Evolutionary conservation across 1,139 yeast genomes (phyloP).

Genomic region (Suhomyces maxii): DNA sequence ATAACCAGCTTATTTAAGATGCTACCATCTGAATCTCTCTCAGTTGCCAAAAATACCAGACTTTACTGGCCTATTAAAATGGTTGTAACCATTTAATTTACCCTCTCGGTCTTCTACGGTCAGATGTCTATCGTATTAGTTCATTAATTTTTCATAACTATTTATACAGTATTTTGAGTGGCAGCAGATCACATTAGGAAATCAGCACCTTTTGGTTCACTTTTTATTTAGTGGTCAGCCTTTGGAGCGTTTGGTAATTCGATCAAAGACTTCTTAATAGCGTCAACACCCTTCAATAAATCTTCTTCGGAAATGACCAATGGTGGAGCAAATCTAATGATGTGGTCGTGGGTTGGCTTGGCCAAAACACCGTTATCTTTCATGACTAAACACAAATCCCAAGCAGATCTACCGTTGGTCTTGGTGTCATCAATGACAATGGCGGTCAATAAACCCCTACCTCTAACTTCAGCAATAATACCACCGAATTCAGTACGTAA

Average conservation of each 20-base stretch:
- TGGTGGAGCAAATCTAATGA: constrained; percentile 96
- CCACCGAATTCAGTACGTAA: constrained; percentile 65
- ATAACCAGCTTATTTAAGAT: too few species aligned
- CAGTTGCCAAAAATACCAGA: too few species aligned
- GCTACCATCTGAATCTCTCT: too few species aligned
- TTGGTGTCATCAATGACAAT: constrained; percentile 84
- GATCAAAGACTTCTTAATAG: constrained; percentile 62
- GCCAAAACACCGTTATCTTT: constrained; percentile 88
- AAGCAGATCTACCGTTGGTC: constrained; percentile 89
- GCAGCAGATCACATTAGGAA: too few species aligned
- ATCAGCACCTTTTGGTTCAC: neutral
- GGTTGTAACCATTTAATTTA: too few species aligned
- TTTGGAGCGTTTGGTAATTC: constrained; percentile 58
- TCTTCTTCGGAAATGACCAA: constrained; percentile 88
- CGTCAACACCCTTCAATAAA: constrained; percentile 73
- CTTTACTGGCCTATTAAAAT: too few species aligned
- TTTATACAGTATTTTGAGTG: constrained; percentile 2
- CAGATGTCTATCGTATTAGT: neutral
- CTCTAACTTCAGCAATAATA: constrained; percentile 86
- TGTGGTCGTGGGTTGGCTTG: constrained; percentile 95
- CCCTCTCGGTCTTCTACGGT: neutral
- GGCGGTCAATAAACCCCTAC: constrained; percentile 86
- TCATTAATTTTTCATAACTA: constrained; percentile 3
- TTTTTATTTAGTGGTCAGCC: constrained; percentile 34
- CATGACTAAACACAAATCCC: constrained; percentile 93